Evolutionary conservation across 176 grass and related monocot genomes (phyloP).

Genomic region (Cymbopogon citratus): DNA sequence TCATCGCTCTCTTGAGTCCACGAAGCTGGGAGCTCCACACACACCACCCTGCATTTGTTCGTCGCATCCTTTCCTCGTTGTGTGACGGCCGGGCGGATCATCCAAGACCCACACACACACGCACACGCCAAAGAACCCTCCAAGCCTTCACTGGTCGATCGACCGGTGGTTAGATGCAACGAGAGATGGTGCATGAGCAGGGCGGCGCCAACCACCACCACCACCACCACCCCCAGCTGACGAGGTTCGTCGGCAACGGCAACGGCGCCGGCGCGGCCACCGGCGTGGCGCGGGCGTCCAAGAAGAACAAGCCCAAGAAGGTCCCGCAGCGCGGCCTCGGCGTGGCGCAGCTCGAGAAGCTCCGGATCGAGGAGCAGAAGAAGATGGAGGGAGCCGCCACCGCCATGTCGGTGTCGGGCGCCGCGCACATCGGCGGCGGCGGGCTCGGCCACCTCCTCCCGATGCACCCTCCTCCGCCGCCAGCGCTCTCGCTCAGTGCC

Average conservation of each 20-base stretch:
- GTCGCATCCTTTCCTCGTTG: not conserved
- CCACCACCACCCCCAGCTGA: conserved; percentile 8
- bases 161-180: not conserved
- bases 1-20: not conserved
- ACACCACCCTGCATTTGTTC: not conserved
- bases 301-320: conserved; percentile 69
- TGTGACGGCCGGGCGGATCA: not conserved
- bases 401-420: not conserved
- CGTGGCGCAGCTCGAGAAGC: conserved; percentile 84
- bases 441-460: conserved; percentile 29
- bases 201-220: not conserved
- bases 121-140: not conserved
- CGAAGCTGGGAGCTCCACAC: not conserved
- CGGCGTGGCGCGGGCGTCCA: conserved; percentile 43
- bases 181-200: conserved; percentile 59
- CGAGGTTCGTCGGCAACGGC: conserved; percentile 27
- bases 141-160: not conserved
- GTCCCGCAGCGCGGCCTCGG: conserved; percentile 72
- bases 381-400: conserved; percentile 32
- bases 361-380: conserved; percentile 76
- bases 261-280: not conserved
- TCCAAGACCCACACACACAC: conserved; percentile 3
- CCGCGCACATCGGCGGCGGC: not conserved
- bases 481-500: not conserved
- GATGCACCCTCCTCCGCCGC: conserved; percentile 7